Evolutionary conservation across 164 flowering plant genomes (phyloP).

Genomic region (Malania oleifera): DNA sequence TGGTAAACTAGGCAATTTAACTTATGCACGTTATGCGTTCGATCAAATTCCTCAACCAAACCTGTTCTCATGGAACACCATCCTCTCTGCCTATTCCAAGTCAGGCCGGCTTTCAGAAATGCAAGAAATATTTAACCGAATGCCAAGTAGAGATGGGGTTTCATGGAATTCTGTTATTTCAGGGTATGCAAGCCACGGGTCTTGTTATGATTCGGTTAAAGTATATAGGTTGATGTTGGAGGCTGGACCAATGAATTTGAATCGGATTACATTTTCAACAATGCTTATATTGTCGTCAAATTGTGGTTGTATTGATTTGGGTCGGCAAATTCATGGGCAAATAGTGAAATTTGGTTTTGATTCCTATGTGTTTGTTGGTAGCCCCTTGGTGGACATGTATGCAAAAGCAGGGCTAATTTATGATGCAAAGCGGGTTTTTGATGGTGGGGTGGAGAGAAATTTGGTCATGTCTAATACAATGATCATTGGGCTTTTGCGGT

Average conservation of each 20-base stretch:
- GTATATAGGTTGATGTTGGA: constrained; percentile 41
- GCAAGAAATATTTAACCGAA: not conserved
- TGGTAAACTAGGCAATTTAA: constrained; percentile 29
- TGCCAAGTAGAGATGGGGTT: constrained; percentile 2
- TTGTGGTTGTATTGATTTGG: constrained; percentile 28
- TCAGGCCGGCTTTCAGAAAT: constrained; percentile 21
- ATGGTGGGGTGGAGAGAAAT: constrained; percentile 37
- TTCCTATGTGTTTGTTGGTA: constrained; percentile 43
- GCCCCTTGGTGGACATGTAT: constrained; percentile 58
- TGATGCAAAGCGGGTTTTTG: constrained; percentile 47
- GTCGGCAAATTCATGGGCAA: constrained; percentile 57
- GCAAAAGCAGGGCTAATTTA: constrained; percentile 38
- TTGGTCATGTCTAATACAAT: constrained; percentile 49
- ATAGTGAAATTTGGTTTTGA: constrained; percentile 46
- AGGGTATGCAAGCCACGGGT: constrained; percentile 34
- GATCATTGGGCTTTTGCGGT: constrained; percentile 38
- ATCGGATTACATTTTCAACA: constrained; percentile 47
- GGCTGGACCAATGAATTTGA: constrained; percentile 34
- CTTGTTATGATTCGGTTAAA: constrained; percentile 26
- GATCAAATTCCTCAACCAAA: constrained; percentile 66
- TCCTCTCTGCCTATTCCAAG: constrained; percentile 65
- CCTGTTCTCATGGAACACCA: constrained; percentile 67
- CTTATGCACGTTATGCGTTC: constrained; percentile 61
- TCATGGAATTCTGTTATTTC: constrained; percentile 46
- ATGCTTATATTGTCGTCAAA: constrained; percentile 39